phyloP scores from a whole-genome alignment of 2,329 filamentous ascomycete species.

The Colletotrichum sp. region DNA sequence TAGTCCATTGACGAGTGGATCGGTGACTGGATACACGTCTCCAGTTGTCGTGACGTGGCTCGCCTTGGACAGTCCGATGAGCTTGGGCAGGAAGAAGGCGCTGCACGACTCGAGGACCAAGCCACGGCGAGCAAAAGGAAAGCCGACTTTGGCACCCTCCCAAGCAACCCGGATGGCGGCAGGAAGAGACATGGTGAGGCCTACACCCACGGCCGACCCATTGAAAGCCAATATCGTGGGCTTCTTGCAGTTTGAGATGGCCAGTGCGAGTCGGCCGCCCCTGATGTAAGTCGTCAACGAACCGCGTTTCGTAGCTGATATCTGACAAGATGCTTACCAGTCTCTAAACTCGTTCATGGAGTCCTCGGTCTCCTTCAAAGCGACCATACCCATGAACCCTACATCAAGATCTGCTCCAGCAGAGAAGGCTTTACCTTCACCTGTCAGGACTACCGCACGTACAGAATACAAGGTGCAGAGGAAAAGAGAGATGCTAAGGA shows the following conservation, averaged over 20 bases:
- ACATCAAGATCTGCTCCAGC: not conserved
- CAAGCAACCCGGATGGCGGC: constrained; percentile 59
- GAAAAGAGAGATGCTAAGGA: rapidly evolving
- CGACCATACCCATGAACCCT: not conserved
- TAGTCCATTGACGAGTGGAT: not conserved
- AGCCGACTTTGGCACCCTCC: constrained; percentile 69
- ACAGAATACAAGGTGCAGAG: rapidly evolving
- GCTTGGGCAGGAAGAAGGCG: constrained; percentile 60
- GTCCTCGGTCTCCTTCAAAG: not conserved
- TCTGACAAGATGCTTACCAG: not conserved
- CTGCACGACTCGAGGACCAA: constrained; percentile 75
- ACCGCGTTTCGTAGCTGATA: not conserved
- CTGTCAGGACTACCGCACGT: not conserved
- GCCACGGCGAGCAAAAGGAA: constrained; percentile 76
- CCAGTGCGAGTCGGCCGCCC: not conserved
- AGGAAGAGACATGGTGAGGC: constrained; percentile 66
- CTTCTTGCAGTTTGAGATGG: constrained; percentile 48
- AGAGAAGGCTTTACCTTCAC: not conserved
- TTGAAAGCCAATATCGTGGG: constrained; percentile 65
- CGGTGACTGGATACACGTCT: not conserved
- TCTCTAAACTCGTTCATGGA: not conserved
- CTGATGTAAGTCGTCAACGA: not conserved
- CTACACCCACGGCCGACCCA: constrained; percentile 63
- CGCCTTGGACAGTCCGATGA: not conserved
- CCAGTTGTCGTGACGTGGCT: not conserved